Conservation (phyloP, 192 early-diverging fungal species). For the Coemansia sp. region DNA sequence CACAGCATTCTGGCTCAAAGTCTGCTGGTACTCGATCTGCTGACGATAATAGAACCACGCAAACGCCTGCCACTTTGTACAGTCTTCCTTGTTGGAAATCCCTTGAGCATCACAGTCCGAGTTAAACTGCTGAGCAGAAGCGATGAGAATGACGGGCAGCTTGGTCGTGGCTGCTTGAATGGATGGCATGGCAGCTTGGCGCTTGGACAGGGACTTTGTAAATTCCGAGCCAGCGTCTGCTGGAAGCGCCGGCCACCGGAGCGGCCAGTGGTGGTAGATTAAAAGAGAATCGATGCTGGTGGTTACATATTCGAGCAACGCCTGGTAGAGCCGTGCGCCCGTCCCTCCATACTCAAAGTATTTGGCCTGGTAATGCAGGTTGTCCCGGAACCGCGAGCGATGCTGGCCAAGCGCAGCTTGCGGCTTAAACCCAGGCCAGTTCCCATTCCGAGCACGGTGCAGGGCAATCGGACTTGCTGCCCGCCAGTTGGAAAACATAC, state of each 20-base stretch:
- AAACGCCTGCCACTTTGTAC: conserved; percentile 55
- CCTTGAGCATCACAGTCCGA: conserved; percentile 41
- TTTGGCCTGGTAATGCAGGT: conserved; percentile 52
- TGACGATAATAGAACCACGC: conserved; percentile 54
- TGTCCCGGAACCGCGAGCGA: conserved; percentile 49
- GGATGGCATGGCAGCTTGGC: neutral
- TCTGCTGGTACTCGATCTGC: conserved; percentile 55
- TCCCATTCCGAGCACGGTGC: conserved; percentile 42
- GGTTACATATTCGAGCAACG: conserved; percentile 26
- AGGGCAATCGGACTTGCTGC: conserved; percentile 48
- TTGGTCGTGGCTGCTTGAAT: conserved; percentile 16
- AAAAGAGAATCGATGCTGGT: conserved; percentile 41
- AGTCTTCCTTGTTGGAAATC: conserved; percentile 30
- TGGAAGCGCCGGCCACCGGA: conserved; percentile 52
- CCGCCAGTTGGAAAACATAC: conserved; percentile 36
- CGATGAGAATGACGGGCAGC: conserved; percentile 40
- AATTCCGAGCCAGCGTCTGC: conserved; percentile 25
- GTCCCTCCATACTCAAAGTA: conserved; percentile 58
- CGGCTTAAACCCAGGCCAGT: conserved; percentile 49
- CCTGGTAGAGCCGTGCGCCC: conserved; percentile 43
- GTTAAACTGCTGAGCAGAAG: conserved; percentile 42
- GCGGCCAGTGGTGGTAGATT: conserved; percentile 52
- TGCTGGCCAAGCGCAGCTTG: conserved; percentile 35
- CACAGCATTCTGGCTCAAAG: conserved; percentile 49
- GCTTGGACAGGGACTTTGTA: conserved; percentile 1